Evolutionary conservation across 495 filamentous ascomycete species (phyloP).

Genomic region (Pyrenopolyporus hunteri): DNA sequence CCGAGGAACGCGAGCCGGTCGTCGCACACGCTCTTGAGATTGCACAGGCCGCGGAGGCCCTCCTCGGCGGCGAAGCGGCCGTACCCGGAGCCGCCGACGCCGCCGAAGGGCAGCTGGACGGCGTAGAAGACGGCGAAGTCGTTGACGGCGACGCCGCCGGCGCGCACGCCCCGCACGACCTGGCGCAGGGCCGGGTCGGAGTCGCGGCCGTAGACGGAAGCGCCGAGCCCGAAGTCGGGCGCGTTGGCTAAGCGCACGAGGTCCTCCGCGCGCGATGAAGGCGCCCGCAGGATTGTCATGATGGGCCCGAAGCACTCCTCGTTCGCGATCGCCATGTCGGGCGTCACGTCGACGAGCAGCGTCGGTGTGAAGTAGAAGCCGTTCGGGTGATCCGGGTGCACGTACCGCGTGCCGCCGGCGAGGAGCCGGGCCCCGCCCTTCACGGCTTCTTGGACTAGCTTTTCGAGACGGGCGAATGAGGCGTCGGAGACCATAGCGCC

Average conservation of each 20-base stretch:
- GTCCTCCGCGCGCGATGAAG: slow-evolving; percentile 54
- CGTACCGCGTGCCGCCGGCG: slow-evolving; percentile 73
- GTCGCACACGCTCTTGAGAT: slow-evolving; percentile 81
- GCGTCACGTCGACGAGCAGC: slow-evolving; percentile 81
- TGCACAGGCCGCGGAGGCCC: slow-evolving; percentile 82
- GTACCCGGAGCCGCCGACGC: slow-evolving; percentile 84
- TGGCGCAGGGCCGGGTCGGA: slow-evolving; percentile 46
- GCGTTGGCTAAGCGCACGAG: slow-evolving; percentile 78
- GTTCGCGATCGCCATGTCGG: slow-evolving; percentile 81
- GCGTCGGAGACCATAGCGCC: slow-evolving; percentile 86
- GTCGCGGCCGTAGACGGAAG: slow-evolving; percentile 77
- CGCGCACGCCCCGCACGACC: slow-evolving; percentile 71
- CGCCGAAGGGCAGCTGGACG: slow-evolving; percentile 91
- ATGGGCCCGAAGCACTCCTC: slow-evolving; percentile 93
- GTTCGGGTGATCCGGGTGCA: slow-evolving; percentile 69
- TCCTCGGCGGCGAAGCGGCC: slow-evolving; percentile 93
- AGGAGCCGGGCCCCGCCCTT: slow-evolving; percentile 78
- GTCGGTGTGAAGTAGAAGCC: slow-evolving; percentile 95
- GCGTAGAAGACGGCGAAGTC: slow-evolving; percentile 94
- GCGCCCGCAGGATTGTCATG: slow-evolving; percentile 79
- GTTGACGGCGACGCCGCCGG: slow-evolving; percentile 92
- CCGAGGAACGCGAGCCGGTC: slow-evolving; percentile 69
- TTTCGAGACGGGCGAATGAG: slow-evolving; percentile 72
- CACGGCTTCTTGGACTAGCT: slow-evolving; percentile 77
- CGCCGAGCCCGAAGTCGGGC: slow-evolving; percentile 77